phyloP scores from a whole-genome alignment of 441 rosid species.

The Gossypium davidsonii region DNA sequence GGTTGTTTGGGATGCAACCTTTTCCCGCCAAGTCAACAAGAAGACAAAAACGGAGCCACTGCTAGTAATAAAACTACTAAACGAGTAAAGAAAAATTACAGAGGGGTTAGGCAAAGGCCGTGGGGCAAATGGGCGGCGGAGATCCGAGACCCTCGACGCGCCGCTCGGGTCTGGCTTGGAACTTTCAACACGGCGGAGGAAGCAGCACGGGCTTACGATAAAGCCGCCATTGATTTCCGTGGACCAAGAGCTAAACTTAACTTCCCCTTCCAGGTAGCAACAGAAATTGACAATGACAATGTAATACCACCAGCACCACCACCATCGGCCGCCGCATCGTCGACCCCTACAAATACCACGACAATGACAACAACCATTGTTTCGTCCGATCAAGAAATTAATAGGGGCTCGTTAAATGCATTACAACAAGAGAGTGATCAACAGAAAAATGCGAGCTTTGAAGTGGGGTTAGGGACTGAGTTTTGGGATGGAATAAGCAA shows the following conservation, averaged over 20 bases:
- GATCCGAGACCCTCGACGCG: conserved; percentile 72
- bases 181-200: conserved; percentile 81
- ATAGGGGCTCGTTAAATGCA: background rate
- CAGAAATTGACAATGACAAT: too few relatives aligned
- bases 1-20: conserved; percentile 69
- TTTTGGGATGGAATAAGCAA: conserved; percentile 24
- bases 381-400: background rate
- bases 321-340: background rate
- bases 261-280: conserved; percentile 47
- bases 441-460: background rate
- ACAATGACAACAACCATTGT: background rate
- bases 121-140: conserved; percentile 98
- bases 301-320: background rate
- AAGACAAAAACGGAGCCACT: conserved; percentile 6
- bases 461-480: conserved; percentile 9
- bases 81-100: conserved; percentile 48
- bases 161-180: conserved; percentile 79
- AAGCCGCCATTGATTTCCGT: conserved; percentile 79
- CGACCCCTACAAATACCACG: background rate
- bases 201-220: conserved; percentile 83
- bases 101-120: conserved; percentile 93
- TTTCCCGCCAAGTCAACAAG: conserved; percentile 52
- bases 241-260: conserved; percentile 90
- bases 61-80: background rate
- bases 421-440: background rate